phyloP scores from a whole-genome alignment of 441 rosid species.

The Bruguiera hainesii region DNA sequence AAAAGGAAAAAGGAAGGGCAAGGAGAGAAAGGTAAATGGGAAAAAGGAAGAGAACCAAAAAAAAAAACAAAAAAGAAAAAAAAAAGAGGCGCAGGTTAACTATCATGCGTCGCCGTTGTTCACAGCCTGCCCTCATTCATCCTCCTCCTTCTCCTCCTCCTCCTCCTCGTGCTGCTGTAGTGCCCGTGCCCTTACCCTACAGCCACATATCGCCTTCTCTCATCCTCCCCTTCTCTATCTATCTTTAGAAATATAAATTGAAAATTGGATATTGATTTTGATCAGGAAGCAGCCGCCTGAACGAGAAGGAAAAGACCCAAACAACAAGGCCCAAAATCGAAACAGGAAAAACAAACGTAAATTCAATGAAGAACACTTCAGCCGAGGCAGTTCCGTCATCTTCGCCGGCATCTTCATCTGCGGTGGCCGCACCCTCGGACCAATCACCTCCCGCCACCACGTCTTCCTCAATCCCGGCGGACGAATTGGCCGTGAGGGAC shows the following conservation, averaged over 20 bases:
- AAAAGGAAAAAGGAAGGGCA: background rate
- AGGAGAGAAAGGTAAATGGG: background rate
- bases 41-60: background rate
- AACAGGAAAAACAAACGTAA: conserved; percentile 14
- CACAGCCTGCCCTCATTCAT: conserved; percentile 17
- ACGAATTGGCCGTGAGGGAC: conserved; percentile 53
- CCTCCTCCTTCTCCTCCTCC: background rate
- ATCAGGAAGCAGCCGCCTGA: conserved; percentile 12
- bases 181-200: conserved; percentile 19
- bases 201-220: conserved; percentile 19
- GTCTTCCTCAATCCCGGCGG: conserved; percentile 29
- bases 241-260: background rate
- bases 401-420: conserved; percentile 27
- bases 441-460: conserved; percentile 40
- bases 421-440: conserved; percentile 29
- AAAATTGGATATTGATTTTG: background rate
- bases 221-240: conserved; percentile 9
- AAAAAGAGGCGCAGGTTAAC: conserved; percentile 26
- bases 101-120: conserved; percentile 34
- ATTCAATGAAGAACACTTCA: conserved; percentile 48
- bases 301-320: background rate
- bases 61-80: too few species aligned
- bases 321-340: conserved; percentile 1
- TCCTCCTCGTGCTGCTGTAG: background rate
- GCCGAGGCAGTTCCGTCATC: conserved; percentile 61